Percentiles rank a stretch among this genome's conserved stretches.
Conservation (phyloP, 1,284 basidiomycete species). For the Mycosarcoma mackinlayi region DNA sequence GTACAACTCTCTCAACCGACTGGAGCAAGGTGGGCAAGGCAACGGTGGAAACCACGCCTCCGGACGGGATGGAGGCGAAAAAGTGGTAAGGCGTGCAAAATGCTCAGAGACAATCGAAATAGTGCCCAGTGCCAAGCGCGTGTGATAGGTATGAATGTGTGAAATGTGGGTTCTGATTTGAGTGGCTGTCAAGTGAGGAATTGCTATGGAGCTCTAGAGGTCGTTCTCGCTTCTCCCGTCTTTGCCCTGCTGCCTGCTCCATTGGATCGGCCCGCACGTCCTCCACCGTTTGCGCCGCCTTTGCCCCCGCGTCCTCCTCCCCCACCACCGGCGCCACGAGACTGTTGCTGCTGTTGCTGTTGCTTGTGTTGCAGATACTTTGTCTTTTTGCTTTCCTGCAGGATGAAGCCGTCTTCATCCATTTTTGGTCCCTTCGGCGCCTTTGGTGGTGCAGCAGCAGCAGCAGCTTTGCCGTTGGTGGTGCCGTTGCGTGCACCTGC, state of each 20-base stretch:
- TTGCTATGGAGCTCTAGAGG: slow-evolving; percentile 8
- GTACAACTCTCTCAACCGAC: slow-evolving; percentile 64
- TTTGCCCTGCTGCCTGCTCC: slow-evolving; percentile 2
- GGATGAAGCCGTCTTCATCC: slow-evolving; percentile 52
- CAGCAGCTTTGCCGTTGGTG: slow-evolving; percentile 1
- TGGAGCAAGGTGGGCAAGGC: slow-evolving; percentile 63
- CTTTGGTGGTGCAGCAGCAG: slow-evolving; percentile 10
- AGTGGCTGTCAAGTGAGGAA: background rate
- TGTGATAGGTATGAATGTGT: background rate
- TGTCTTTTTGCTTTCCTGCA: slow-evolving; percentile 48
- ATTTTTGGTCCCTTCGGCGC: slow-evolving; percentile 25
- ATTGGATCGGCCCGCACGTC: slow-evolving; percentile 9
- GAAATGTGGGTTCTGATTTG: too few relatives aligned
- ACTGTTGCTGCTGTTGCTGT: slow-evolving; percentile 36
- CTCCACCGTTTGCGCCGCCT: slow-evolving; percentile 12
- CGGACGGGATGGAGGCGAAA: slow-evolving; percentile 63
- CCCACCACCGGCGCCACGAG: slow-evolving; percentile 6
- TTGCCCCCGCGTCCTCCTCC: slow-evolving; percentile 25
- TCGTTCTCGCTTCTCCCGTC: slow-evolving; percentile 2
- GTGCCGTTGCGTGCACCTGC: slow-evolving; percentile 7
- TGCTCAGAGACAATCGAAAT: background rate
- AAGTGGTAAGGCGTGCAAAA: slow-evolving; percentile 35
- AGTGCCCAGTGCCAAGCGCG: too few relatives aligned
- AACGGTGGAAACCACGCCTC: slow-evolving; percentile 45
- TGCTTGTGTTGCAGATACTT: slow-evolving; percentile 47